Evolutionary conservation across 805 yeast genomes (phyloP).

Genomic region (Starmerella roubikii): DNA sequence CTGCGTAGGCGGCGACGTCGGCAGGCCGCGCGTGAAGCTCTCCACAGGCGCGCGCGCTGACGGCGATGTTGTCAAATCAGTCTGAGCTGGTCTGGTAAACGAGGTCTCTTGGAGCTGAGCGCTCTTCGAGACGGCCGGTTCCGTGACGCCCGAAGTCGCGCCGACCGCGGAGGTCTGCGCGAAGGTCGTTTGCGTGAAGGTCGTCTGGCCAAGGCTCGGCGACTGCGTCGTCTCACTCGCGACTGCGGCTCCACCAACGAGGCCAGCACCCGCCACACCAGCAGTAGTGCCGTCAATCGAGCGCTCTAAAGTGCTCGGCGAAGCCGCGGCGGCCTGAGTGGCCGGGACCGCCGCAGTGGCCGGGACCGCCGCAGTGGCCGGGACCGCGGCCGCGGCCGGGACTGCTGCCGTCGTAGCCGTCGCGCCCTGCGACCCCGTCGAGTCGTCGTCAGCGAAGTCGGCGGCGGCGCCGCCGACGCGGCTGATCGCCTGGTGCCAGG

Average conservation of each 20-base stretch:
- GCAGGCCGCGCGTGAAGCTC: background rate
- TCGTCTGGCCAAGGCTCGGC: background rate
- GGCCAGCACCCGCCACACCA: background rate
- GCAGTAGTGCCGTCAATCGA: background rate
- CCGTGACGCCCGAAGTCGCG: background rate
- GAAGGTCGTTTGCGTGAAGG: too few relatives aligned
- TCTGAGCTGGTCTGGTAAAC: too few relatives aligned
- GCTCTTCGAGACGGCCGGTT: background rate
- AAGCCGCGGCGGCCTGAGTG: too few relatives aligned
- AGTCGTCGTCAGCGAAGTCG: conserved; percentile 8
- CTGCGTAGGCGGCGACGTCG: background rate
- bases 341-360: background rate
- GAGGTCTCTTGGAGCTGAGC: too few relatives aligned
- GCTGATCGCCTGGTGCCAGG: conserved; percentile 34
- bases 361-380: background rate
- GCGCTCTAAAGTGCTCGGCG: too few relatives aligned
- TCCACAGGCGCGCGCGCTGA: background rate
- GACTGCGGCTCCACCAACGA: background rate
- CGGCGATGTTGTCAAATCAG: too few relatives aligned
- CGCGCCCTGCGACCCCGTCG: background rate
- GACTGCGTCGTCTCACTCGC: background rate
- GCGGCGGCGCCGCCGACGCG: conserved; percentile 19
- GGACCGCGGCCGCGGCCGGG: background rate
- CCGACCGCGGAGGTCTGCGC: background rate
- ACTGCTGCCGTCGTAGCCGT: conserved; percentile 4